Conservation (phyloP, 768 basidiomycete genomes). For the Pisolithus microcarpus region DNA sequence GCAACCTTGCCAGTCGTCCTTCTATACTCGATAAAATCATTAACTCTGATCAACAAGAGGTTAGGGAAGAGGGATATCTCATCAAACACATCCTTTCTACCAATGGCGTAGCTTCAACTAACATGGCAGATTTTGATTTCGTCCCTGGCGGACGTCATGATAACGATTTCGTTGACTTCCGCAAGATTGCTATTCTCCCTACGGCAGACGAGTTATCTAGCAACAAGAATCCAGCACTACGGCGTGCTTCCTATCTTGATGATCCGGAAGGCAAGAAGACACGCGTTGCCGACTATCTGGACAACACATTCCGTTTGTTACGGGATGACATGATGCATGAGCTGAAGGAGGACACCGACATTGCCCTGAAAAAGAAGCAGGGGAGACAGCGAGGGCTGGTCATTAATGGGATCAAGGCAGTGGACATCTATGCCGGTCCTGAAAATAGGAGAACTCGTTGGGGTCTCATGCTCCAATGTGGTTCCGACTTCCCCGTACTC, state of each 20-base stretch:
- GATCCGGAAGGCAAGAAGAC: conserved; percentile 32
- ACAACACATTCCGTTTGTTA: conserved; percentile 60
- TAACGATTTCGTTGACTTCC: conserved; percentile 59
- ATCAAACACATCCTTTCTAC: conserved; percentile 35
- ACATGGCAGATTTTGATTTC: conserved; percentile 8
- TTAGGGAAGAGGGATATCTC: conserved; percentile 28
- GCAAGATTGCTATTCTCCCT: conserved; percentile 55
- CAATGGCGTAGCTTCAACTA: conserved; percentile 11
- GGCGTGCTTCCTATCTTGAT: conserved; percentile 37
- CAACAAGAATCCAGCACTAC: conserved; percentile 40
- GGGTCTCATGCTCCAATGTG: conserved; percentile 36
- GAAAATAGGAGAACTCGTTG: conserved; percentile 27
- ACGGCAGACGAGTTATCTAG: conserved; percentile 51
- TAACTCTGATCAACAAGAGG: conserved; percentile 17
- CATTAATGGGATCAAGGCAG: conserved; percentile 32
- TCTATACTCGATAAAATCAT: conserved; percentile 21
- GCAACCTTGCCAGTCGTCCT: conserved; percentile 29
- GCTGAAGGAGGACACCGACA: conserved; percentile 48
- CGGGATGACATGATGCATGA: conserved; percentile 58
- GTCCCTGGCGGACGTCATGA: conserved; percentile 63
- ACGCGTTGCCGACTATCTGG: conserved; percentile 45
- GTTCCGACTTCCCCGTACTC: conserved; percentile 32
- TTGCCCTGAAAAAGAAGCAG: conserved; percentile 33
- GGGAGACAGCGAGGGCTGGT: conserved; percentile 32
- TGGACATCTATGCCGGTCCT: conserved; percentile 30